Evolutionary conservation across 257 asterid species (phyloP).

Genomic region (Solanum medicagineum): DNA sequence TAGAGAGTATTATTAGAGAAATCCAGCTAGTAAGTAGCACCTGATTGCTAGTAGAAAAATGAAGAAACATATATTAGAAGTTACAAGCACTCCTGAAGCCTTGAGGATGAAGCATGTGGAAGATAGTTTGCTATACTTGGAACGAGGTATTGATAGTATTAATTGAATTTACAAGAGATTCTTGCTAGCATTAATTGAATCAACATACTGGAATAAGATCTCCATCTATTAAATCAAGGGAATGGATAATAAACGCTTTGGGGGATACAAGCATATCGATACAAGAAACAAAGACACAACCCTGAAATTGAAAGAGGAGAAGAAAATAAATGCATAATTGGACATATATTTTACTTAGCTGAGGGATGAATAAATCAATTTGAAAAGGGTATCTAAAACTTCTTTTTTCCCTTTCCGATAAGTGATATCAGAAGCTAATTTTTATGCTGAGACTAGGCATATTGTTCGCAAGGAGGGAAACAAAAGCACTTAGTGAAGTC

Average conservation of each 20-base stretch:
- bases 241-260: background rate
- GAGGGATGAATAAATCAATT: background rate
- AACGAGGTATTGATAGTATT: background rate
- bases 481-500: background rate
- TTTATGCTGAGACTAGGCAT: background rate
- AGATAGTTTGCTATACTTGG: background rate
- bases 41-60: background rate
- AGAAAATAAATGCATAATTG: background rate
- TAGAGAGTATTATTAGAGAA: background rate
- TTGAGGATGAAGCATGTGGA: background rate
- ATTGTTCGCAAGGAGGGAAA: background rate
- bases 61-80: background rate
- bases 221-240: background rate
- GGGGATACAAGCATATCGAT: background rate
- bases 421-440: background rate
- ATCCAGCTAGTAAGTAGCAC: background rate
- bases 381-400: background rate
- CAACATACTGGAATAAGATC: background rate
- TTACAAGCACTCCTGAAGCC: background rate
- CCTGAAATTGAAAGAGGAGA: background rate
- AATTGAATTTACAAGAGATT: background rate
- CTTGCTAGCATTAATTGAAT: background rate
- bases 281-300: background rate
- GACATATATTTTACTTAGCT: background rate
- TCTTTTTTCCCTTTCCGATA: background rate